Base-by-base conservation (phyloP, 106 monocot genomes). In the Narthecium ossifragum region DNA sequence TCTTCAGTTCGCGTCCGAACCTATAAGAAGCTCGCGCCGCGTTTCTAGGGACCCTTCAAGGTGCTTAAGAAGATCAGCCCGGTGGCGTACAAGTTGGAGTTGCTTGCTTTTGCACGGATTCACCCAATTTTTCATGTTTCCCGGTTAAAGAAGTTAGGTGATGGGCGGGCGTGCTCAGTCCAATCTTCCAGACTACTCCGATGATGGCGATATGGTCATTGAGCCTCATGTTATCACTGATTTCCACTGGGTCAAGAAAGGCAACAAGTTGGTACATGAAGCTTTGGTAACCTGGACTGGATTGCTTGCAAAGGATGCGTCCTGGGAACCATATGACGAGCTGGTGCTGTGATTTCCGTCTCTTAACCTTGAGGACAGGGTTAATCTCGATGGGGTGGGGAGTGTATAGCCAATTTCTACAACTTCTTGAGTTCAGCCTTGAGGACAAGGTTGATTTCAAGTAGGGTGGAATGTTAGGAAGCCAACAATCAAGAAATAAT, bases 61-160 rank as follows among this genome's bases (percentile, higher is more conserved):
- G 57, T 58, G 34, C 6, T 58, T 34, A 34, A 58, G 22, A 37
- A 33, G 32, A 37, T n/a, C 5, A n/a, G 57, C 5, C 3, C 36
- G 10, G 57, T 58, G 10, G 57, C 57, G 10, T 58, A 58, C 33
- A 33, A 37, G 33, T 34, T 58, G 15, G 57, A 58, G 21, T 23
- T 58, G 5, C 34, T 34, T 1, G 10, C 34, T 20, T 6, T 7
- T 6, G 5, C 57, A 6, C 33, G 21, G 21, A 58, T 37, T 36
- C 57, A 58, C 20, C 57, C 32, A 8, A 20, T 34, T 23, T 58
- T 58, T 21, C 51, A 51, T 51, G n/a, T 51, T 23, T 51, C 48
- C 22, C n/a, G n/a, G n/a, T n/a, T n/a, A n/a, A n/a, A n/a, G n/a
- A n/a, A n/a, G n/a, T n/a, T n/a, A n/a, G n/a, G n/a, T n/a, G n/a